Conservation (phyloP, 2,329 filamentous ascomycete species). For the Ophiostoma tasmaniense region DNA sequence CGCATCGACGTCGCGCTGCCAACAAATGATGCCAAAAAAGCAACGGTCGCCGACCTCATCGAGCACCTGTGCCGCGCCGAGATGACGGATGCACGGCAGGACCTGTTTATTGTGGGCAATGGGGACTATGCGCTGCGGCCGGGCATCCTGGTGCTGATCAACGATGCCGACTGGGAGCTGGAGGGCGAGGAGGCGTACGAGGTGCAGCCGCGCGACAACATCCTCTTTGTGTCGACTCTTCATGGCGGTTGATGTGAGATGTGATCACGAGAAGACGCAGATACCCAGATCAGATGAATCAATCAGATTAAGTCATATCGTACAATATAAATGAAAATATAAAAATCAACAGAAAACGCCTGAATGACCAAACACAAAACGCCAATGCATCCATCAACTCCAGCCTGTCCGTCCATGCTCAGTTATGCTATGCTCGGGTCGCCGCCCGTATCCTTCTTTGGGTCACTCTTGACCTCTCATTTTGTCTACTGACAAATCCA, state of each 20-base stretch:
- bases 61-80: constrained; percentile 67
- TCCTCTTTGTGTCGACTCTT: constrained; percentile 92
- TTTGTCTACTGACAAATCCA: constrained; percentile 51
- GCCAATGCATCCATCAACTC: neutral
- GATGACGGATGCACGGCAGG: constrained; percentile 78
- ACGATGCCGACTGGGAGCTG: constrained; percentile 96
- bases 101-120: constrained; percentile 75
- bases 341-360: neutral
- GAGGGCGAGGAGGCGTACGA: constrained; percentile 90
- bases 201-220: constrained; percentile 71
- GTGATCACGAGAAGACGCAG: neutral
- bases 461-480: too few relatives aligned
- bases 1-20: constrained; percentile 63
- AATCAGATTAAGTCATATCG: neutral
- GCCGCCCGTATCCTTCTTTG: neutral
- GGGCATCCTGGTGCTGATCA: constrained; percentile 91
- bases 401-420: neutral
- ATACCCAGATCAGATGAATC: neutral
- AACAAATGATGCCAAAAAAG: constrained; percentile 44
- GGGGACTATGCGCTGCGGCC: constrained; percentile 56
- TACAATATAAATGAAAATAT: neutral
- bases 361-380: neutral
- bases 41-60: constrained; percentile 70
- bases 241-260: constrained; percentile 64
- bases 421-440: neutral